Conservation (phyloP, 148 eudicot genomes). For the Polygonum aviculare region DNA sequence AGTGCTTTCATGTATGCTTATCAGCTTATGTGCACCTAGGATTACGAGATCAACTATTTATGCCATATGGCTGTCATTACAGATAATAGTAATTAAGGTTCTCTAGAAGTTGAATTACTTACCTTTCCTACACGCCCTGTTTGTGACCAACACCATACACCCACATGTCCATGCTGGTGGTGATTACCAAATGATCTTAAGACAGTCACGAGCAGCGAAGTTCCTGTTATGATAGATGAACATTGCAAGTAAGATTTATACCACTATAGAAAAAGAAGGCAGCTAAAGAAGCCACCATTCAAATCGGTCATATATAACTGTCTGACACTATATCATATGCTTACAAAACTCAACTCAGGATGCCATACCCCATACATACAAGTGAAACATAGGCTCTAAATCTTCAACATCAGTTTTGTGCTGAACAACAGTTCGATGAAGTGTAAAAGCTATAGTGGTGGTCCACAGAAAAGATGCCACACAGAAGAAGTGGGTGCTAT, state of each 20-base stretch:
- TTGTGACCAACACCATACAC: constrained; percentile 95
- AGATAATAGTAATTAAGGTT: background rate
- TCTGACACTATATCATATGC: background rate
- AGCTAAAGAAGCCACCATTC: background rate
- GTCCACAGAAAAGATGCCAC: constrained; percentile 98
- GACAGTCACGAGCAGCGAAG: constrained; percentile 83
- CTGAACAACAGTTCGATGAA: constrained; percentile 93
- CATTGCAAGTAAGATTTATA: background rate
- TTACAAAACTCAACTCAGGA: background rate
- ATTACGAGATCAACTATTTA: background rate
- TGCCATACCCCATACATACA: constrained; percentile 91
- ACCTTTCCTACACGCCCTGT: constrained; percentile 83
- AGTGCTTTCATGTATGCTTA: background rate
- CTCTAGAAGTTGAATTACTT: constrained; percentile 18
- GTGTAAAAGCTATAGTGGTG: constrained; percentile 90
- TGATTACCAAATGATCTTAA: constrained; percentile 86
- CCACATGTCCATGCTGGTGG: constrained; percentile 71
- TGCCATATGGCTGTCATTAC: background rate
- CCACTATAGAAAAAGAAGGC: background rate
- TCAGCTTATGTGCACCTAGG: background rate
- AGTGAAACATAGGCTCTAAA: constrained; percentile 91
- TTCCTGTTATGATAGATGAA: constrained; percentile 39
- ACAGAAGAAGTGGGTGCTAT: constrained; percentile 91
- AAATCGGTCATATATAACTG: background rate
- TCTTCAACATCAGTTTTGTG: constrained; percentile 98